Percentiles rank a stretch among this genome's conserved stretches.
Conservation (phyloP, 2,329 filamentous ascomycete species). For the Beauveria sp. region DNA sequence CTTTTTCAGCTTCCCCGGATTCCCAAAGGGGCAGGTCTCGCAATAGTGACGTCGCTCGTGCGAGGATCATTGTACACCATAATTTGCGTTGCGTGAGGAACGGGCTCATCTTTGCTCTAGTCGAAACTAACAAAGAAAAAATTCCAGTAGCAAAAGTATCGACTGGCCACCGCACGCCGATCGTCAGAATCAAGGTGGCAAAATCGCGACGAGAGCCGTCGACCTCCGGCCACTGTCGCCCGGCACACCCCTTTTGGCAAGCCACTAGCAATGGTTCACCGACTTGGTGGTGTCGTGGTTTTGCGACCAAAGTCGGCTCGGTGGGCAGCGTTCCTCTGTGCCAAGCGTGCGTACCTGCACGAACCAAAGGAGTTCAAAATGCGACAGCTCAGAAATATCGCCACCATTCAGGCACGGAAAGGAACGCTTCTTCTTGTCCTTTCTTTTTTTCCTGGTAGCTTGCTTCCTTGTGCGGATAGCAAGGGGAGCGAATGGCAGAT, state of each 20-base stretch:
- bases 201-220: background rate
- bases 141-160: background rate
- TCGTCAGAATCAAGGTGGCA: conserved; percentile 1
- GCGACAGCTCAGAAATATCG: conserved; percentile 4
- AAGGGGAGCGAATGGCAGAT: conserved; percentile 6
- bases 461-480: background rate
- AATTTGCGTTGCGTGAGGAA: background rate
- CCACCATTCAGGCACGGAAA: background rate
- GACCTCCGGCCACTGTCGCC: background rate
- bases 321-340: background rate
- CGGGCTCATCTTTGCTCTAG: background rate
- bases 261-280: background rate
- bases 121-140: background rate
- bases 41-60: background rate
- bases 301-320: background rate
- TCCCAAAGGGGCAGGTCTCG: background rate
- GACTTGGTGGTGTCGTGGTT: background rate
- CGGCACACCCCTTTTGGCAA: background rate
- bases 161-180: background rate
- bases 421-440: background rate
- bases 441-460: background rate
- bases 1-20: conserved; percentile 6
- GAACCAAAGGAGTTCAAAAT: background rate
- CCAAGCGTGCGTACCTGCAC: background rate
- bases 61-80: background rate